A percentile compares a stretch with the other conserved stretches of the same genome.
These are phyloP conservation scores for Wickerhamomyces silvicola DNA, from an alignment of 805 yeast genomes.

Conservation along the genomic window DNA sequence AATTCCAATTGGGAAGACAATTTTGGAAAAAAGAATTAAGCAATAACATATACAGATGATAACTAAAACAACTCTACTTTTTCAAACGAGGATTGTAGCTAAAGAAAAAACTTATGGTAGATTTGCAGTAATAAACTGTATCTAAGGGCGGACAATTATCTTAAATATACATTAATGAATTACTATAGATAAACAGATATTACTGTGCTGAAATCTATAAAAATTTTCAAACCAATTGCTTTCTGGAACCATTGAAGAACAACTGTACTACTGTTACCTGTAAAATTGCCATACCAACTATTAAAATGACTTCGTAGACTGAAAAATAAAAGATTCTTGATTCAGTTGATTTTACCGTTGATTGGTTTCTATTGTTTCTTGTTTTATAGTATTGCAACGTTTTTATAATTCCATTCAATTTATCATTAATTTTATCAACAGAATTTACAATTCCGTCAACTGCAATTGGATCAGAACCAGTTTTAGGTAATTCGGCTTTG, in stretches of 20 bases:
- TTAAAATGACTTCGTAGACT: slow-evolving; percentile 60
- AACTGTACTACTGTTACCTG: slow-evolving; percentile 65
- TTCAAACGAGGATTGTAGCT: too few species aligned
- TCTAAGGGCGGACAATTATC: too few species aligned
- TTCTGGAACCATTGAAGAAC: slow-evolving; percentile 67
- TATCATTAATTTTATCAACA: slow-evolving; percentile 51
- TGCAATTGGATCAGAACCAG: slow-evolving; percentile 54
- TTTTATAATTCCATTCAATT: slow-evolving; percentile 49
- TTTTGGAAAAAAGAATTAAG: slow-evolving; percentile 51
- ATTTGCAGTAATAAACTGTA: too few species aligned
- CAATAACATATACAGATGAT: not conserved
- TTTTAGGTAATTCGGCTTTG: slow-evolving; percentile 26
- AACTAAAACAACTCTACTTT: not conserved
- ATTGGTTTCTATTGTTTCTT: slow-evolving; percentile 86
- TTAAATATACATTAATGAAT: too few species aligned
- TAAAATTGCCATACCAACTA: slow-evolving; percentile 67
- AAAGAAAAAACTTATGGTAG: too few species aligned
- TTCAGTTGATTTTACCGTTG: slow-evolving; percentile 80
- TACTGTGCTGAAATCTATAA: not conserved
- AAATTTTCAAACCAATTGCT: slow-evolving; percentile 34
- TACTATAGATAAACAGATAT: not conserved
- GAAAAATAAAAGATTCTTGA: slow-evolving; percentile 74
- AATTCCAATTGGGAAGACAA: slow-evolving; percentile 50
- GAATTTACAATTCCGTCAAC: slow-evolving; percentile 28
- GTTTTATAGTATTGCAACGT: slow-evolving; percentile 78